Conservation (phyloP, 768 basidiomycete species). For the Tubosaeta sp. region DNA sequence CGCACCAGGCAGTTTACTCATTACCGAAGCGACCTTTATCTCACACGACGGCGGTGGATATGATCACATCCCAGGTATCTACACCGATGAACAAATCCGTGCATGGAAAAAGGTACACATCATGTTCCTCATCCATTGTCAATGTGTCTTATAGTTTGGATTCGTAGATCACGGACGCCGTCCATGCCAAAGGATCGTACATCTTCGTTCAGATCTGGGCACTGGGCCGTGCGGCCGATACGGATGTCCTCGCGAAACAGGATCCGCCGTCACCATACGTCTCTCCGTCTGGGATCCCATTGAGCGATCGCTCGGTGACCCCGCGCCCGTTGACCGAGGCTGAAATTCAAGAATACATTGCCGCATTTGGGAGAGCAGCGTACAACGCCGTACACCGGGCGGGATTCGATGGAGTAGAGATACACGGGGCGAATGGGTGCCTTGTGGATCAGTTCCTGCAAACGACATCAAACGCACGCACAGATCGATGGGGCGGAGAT, state of each 20-base stretch:
- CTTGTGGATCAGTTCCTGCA: conserved; percentile 55
- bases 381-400: no score
- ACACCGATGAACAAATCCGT: no score
- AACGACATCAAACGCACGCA: conserved; percentile 32
- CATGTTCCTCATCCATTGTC: no score
- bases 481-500: conserved; percentile 65
- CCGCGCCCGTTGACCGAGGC: conserved; percentile 17
- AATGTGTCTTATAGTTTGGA: no score
- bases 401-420: no score
- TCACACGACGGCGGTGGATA: conserved; percentile 45
- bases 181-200: conserved; percentile 54
- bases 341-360: no score
- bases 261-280: conserved; percentile 31
- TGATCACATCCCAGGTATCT: conserved; percentile 29
- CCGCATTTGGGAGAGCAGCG: no score
- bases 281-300: conserved; percentile 30
- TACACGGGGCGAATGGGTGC: no score
- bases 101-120: conserved; percentile 43
- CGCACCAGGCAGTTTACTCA: conserved; percentile 41
- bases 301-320: conserved; percentile 11
- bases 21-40: conserved; percentile 56
- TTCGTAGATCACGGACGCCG: conserved; percentile 48
- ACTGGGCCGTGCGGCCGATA: conserved; percentile 43
- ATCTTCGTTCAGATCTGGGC: no score
- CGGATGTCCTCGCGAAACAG: conserved; percentile 34